A percentile compares a stretch with the other conserved stretches of the same genome.
Evolutionary conservation across 2,329 filamentous ascomycete genomes (phyloP).

Genomic region (Metarhizium anisopliae): DNA sequence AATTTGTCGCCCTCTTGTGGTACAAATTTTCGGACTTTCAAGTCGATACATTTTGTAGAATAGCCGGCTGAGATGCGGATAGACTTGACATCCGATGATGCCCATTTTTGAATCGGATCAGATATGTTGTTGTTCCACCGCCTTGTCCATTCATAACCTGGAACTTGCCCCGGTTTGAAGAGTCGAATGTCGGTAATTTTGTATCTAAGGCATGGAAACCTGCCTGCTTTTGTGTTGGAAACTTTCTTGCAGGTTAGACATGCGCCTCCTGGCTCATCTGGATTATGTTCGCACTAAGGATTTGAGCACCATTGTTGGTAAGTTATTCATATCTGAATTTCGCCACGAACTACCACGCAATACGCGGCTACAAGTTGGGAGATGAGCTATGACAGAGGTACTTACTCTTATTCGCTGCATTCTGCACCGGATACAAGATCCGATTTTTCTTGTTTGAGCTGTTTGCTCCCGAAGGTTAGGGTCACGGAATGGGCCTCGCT

Average conservation of each 20-base stretch:
- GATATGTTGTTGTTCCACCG: conserved; percentile 48
- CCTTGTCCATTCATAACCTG: conserved; percentile 49
- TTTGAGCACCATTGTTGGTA: background rate
- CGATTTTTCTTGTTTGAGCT: conserved; percentile 47
- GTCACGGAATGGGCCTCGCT: conserved; percentile 46
- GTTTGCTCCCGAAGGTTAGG: conserved; percentile 42
- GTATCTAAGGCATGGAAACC: conserved; percentile 49
- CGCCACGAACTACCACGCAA: background rate
- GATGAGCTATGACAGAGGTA: conserved; percentile 5
- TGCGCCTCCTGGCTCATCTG: conserved; percentile 33
- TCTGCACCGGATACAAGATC: conserved; percentile 50
- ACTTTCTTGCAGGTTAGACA: conserved; percentile 48
- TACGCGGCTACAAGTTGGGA: background rate
- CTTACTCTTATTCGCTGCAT: conserved; percentile 55
- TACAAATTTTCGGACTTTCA: conserved; percentile 45
- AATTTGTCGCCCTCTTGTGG: conserved; percentile 47
- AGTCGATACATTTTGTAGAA: conserved; percentile 34
- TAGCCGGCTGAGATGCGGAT: conserved; percentile 47
- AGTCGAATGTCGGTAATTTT: conserved; percentile 50
- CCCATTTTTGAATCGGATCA: conserved; percentile 49
- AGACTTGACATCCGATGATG: conserved; percentile 36
- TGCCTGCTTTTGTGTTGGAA: conserved; percentile 38
- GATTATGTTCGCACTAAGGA: conserved; percentile 42
- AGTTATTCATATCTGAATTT: background rate
- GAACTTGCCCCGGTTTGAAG: conserved; percentile 50